phyloP scores from a whole-genome alignment of 2,329 filamentous ascomycete genomes.

The Hysterium pulicare region DNA sequence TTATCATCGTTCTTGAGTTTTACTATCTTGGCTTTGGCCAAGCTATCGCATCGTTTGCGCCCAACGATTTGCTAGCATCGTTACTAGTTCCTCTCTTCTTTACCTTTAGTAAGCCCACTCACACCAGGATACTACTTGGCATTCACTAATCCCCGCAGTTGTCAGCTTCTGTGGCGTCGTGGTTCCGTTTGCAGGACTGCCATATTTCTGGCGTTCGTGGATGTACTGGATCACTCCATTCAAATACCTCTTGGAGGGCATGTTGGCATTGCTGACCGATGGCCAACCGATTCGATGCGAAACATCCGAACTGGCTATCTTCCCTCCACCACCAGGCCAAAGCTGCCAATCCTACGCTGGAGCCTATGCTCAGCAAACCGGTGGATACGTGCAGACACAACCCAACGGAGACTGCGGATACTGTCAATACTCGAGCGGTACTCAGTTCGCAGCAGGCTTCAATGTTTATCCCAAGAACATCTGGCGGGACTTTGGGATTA shows the following conservation, averaged over 20 bases:
- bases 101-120: slow-evolving; percentile 46
- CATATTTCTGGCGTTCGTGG: slow-evolving; percentile 60
- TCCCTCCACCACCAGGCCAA: slow-evolving; percentile 56
- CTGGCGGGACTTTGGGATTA: slow-evolving; percentile 66
- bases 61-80: slow-evolving; percentile 65
- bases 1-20: slow-evolving; percentile 64
- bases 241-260: slow-evolving; percentile 62
- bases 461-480: slow-evolving; percentile 60
- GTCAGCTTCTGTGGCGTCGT: slow-evolving; percentile 73
- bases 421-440: slow-evolving; percentile 61
- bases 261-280: slow-evolving; percentile 56
- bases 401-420: slow-evolving; percentile 59
- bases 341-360: slow-evolving; percentile 60
- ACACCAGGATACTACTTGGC: not conserved
- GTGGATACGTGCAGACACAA: slow-evolving; percentile 60
- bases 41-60: slow-evolving; percentile 63
- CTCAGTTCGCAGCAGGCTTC: slow-evolving; percentile 56
- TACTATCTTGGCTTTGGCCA: slow-evolving; percentile 65
- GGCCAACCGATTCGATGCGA: slow-evolving; percentile 55
- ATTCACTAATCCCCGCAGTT: slow-evolving; percentile 33
- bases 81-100: slow-evolving; percentile 67
- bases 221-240: slow-evolving; percentile 60
- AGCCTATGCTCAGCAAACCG: slow-evolving; percentile 50
- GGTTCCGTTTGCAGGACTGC: slow-evolving; percentile 62
- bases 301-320: slow-evolving; percentile 57